Percentiles rank a stretch among this genome's conserved stretches.
Evolutionary conservation across 768 basidiomycete species (phyloP).

Genomic region (Pisolithus sp.): DNA sequence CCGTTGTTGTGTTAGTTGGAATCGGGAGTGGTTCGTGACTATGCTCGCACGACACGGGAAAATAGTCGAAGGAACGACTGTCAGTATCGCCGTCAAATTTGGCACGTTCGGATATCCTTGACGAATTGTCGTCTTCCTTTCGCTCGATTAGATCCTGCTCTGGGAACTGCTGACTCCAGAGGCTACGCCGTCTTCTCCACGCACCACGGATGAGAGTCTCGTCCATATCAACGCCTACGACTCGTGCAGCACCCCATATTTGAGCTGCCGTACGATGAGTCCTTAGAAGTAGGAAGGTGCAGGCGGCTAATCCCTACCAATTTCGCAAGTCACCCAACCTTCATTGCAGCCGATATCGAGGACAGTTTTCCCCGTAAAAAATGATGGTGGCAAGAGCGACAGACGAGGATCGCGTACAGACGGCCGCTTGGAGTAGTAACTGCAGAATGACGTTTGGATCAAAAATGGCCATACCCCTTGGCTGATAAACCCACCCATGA

Average conservation of each 20-base stretch:
- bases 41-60: constrained; percentile 72
- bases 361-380: constrained; percentile 53
- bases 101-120: constrained; percentile 7
- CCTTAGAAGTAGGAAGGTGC: background rate
- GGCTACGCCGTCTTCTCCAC: constrained; percentile 61
- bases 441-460: constrained; percentile 16
- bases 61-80: constrained; percentile 40
- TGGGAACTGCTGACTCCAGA: constrained; percentile 61
- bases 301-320: constrained; percentile 45
- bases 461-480: background rate
- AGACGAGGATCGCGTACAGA: constrained; percentile 58
- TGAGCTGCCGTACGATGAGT: constrained; percentile 44
- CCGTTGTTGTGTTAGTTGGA: constrained; percentile 32
- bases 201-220: constrained; percentile 65
- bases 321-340: constrained; percentile 78
- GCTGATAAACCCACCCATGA: constrained; percentile 42
- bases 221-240: constrained; percentile 85
- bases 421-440: constrained; percentile 76
- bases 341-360: constrained; percentile 87
- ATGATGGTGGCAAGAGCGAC: constrained; percentile 44
- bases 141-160: background rate
- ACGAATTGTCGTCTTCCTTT: background rate
- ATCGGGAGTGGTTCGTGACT: constrained; percentile 71
- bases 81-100: constrained; percentile 2
- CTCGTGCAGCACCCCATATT: constrained; percentile 50